phyloP scores from a whole-genome alignment of 106 monocot genomes.

The Hemerocallis citrina region DNA sequence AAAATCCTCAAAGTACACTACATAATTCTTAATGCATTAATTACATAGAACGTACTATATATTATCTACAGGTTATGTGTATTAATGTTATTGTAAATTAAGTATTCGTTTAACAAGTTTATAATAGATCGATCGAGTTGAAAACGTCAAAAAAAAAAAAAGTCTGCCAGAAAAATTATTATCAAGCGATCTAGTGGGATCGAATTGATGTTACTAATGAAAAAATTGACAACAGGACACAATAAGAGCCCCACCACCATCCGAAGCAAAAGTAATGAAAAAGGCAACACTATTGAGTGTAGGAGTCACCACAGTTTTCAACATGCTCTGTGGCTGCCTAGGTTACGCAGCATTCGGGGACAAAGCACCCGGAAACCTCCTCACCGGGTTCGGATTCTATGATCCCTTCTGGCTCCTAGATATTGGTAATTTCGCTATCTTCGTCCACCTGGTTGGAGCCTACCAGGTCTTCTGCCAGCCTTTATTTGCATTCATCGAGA shows the following conservation, averaged over 20 bases:
- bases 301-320: constrained; percentile 43
- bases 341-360: constrained; percentile 65
- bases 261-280: constrained; percentile 58
- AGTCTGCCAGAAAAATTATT: too few relatives aligned
- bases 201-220: too few relatives aligned
- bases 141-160: too few relatives aligned
- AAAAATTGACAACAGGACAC: constrained; percentile 29
- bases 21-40: too few relatives aligned
- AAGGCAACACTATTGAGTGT: constrained; percentile 51
- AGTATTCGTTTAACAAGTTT: too few relatives aligned
- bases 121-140: too few relatives aligned
- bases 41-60: too few relatives aligned
- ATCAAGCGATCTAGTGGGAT: too few relatives aligned
- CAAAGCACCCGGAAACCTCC: constrained; percentile 45
- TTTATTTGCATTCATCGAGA: constrained; percentile 54
- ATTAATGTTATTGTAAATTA: too few relatives aligned
- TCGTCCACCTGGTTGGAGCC: constrained; percentile 54
- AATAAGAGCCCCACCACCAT: constrained; percentile 45
- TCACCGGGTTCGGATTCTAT: constrained; percentile 71
- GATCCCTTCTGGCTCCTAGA: constrained; percentile 66
- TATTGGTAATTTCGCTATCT: constrained; percentile 51
- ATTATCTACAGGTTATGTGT: too few relatives aligned
- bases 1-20: too few relatives aligned
- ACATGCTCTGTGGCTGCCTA: constrained; percentile 56
- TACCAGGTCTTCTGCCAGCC: constrained; percentile 73